These are phyloP conservation scores for Rugonectria rugulosa DNA, from an alignment of 2,329 filamentous ascomycete genomes.

Conservation along the genomic window DNA sequence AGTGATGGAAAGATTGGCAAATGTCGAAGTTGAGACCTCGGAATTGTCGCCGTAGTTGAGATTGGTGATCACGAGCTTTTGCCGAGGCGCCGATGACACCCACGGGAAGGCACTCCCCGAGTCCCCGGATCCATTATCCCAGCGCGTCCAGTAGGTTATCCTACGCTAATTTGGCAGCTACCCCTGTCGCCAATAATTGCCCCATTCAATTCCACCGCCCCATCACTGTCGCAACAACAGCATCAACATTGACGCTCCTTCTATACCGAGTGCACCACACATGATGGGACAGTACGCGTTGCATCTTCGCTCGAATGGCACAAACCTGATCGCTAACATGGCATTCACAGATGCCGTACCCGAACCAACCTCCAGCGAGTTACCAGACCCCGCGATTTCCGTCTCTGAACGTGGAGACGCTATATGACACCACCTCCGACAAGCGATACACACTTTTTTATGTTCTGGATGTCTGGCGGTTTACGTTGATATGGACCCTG, in stretches of 20 bases:
- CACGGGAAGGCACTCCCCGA: conserved; percentile 25
- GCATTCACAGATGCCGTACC: conserved; percentile 34
- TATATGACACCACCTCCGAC: conserved; percentile 53
- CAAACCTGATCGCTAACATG: conserved; percentile 15
- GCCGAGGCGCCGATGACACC: conserved; percentile 40
- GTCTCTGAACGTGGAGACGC: conserved; percentile 77
- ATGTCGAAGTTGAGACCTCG: conserved; percentile 18
- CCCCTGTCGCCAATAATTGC: conserved; percentile 22
- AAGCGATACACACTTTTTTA: conserved; percentile 71
- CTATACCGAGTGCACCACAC: too few species aligned
- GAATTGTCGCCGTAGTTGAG: conserved; percentile 28
- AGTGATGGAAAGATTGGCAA: background rate
- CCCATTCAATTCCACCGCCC: conserved; percentile 30
- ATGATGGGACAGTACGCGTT: conserved; percentile 35
- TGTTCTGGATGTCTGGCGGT: conserved; percentile 82
- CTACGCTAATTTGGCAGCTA: conserved; percentile 4
- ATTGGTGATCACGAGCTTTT: conserved; percentile 36
- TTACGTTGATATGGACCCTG: conserved; percentile 86
- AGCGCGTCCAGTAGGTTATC: conserved; percentile 4
- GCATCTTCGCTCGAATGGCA: background rate
- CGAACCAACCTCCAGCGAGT: conserved; percentile 47
- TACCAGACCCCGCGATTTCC: conserved; percentile 80
- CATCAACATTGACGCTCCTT: conserved; percentile 9
- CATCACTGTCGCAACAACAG: conserved; percentile 22
- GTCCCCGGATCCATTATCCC: conserved; percentile 8